Conservation (phyloP, 805 yeast species). For the Metschnikowia picachoensis region DNA sequence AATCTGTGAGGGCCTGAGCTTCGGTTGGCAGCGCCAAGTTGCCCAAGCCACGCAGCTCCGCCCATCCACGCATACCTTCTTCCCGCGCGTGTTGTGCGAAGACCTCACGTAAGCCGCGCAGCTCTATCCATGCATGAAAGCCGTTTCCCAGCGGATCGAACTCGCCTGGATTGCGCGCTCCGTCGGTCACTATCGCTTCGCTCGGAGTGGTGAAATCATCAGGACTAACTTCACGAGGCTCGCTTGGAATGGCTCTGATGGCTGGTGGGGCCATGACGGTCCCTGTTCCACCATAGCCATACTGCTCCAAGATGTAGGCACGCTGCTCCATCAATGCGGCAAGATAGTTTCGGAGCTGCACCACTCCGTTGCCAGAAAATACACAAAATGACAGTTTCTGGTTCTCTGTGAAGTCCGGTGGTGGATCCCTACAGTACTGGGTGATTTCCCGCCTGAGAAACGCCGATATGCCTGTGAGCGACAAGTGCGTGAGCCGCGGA, state of each 20-base stretch:
- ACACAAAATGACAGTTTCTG: slow-evolving; percentile 89
- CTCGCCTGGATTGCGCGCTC: slow-evolving; percentile 8
- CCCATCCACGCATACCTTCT: slow-evolving; percentile 19
- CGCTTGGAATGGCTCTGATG: not conserved
- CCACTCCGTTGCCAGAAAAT: slow-evolving; percentile 87
- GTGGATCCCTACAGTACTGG: slow-evolving; percentile 85
- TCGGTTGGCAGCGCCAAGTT: slow-evolving; percentile 16
- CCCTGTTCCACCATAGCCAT: slow-evolving; percentile 11
- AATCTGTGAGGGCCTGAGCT: not conserved
- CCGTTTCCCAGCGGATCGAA: not conserved
- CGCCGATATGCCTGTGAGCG: slow-evolving; percentile 88
- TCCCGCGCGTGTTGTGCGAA: not conserved
- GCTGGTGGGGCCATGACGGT: not conserved
- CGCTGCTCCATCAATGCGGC: slow-evolving; percentile 28
- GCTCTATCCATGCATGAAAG: slow-evolving; percentile 1
- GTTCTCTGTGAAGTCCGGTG: slow-evolving; percentile 82
- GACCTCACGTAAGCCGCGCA: not conserved
- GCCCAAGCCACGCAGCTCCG: slow-evolving; percentile 29
- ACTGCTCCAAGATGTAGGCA: slow-evolving; percentile 17
- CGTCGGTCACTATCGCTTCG: slow-evolving; percentile 9
- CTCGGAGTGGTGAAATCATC: slow-evolving; percentile 7
- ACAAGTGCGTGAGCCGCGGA: slow-evolving; percentile 82
- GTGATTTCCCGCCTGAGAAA: slow-evolving; percentile 84
- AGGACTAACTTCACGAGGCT: not conserved
- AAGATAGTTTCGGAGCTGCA: slow-evolving; percentile 65